These are phyloP conservation scores for Plasmodium vivax DNA, from an alignment of 169 alveolate species.

Conservation along the genomic window DNA sequence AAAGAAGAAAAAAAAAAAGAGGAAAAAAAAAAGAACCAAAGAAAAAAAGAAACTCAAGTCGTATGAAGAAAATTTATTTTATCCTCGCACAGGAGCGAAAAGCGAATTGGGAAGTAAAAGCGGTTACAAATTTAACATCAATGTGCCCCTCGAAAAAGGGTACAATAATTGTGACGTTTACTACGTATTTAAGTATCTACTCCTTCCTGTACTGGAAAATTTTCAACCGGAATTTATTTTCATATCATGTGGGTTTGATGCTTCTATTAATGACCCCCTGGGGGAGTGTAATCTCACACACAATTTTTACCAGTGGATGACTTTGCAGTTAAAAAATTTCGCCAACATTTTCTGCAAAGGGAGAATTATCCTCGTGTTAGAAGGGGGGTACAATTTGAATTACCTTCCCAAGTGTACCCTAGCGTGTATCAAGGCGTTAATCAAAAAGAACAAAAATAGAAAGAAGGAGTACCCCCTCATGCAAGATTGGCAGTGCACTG, in stretches of 20 bases:
- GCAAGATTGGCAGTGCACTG: not conserved
- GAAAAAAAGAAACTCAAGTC: not conserved
- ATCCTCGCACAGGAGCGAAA: slow-evolving; percentile 90
- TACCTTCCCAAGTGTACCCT: slow-evolving; percentile 75
- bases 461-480: not conserved
- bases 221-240: slow-evolving; percentile 95
- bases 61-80: slow-evolving; percentile 86
- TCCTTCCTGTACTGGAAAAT: slow-evolving; percentile 90
- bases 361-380: slow-evolving; percentile 91
- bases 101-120: slow-evolving; percentile 76
- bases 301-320: slow-evolving; percentile 92
- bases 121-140: slow-evolving; percentile 76
- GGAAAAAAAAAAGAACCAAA: not conserved
- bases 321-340: slow-evolving; percentile 87
- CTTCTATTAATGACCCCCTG: slow-evolving; percentile 87
- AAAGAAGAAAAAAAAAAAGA: not conserved
- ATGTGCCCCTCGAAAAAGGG: slow-evolving; percentile 80
- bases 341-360: slow-evolving; percentile 92
- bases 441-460: slow-evolving; percentile 55
- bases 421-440: slow-evolving; percentile 73
- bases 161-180: slow-evolving; percentile 79
- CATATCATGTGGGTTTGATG: slow-evolving; percentile 96
- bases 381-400: slow-evolving; percentile 92
- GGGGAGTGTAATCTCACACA: slow-evolving; percentile 88
- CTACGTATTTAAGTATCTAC: slow-evolving; percentile 76